Evolutionary conservation across 2,329 filamentous ascomycete genomes (phyloP).

Genomic region (Hypoxylon sp.): DNA sequence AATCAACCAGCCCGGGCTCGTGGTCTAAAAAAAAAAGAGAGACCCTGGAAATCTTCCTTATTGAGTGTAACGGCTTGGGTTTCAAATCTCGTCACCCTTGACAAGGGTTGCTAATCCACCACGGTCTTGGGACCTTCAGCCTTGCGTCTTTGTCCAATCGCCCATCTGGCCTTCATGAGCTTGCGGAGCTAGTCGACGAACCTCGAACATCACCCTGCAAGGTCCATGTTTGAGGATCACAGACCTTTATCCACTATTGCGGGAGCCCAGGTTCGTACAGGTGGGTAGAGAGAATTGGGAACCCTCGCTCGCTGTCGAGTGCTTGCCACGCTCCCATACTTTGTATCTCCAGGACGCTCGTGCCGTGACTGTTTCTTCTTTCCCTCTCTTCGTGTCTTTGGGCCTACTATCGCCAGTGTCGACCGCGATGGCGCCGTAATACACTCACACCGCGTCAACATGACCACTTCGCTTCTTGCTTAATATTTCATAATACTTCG

Average conservation of each 20-base stretch:
- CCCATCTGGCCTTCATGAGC: slow-evolving; percentile 21
- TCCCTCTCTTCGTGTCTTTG: slow-evolving; percentile 39
- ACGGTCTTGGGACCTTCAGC: slow-evolving; percentile 41
- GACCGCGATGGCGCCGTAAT: slow-evolving; percentile 43
- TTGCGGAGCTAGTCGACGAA: slow-evolving; percentile 32
- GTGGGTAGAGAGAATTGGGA: slow-evolving; percentile 17
- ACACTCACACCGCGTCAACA: slow-evolving; percentile 28
- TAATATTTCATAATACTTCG: slow-evolving; percentile 53
- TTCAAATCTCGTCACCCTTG: slow-evolving; percentile 38
- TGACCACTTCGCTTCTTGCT: slow-evolving; percentile 53
- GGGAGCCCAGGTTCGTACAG: slow-evolving; percentile 30
- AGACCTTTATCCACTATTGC: slow-evolving; percentile 34
- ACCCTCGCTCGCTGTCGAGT: slow-evolving; percentile 34
- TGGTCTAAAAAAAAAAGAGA: slow-evolving; percentile 30
- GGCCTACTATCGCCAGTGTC: slow-evolving; percentile 37
- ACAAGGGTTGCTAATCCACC: slow-evolving; percentile 38
- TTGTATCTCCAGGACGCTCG: slow-evolving; percentile 17
- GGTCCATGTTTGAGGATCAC: slow-evolving; percentile 45
- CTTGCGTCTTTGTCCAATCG: slow-evolving; percentile 40
- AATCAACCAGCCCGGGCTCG: slow-evolving; percentile 13
- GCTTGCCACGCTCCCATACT: slow-evolving; percentile 30
- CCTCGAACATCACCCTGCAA: slow-evolving; percentile 45
- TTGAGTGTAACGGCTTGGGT: slow-evolving; percentile 39
- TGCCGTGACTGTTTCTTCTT: slow-evolving; percentile 18
- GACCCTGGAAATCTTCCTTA: slow-evolving; percentile 17